These are phyloP conservation scores for Neurospora crassa DNA, from an alignment of 2,329 filamentous ascomycete species.

Conservation along the genomic window DNA sequence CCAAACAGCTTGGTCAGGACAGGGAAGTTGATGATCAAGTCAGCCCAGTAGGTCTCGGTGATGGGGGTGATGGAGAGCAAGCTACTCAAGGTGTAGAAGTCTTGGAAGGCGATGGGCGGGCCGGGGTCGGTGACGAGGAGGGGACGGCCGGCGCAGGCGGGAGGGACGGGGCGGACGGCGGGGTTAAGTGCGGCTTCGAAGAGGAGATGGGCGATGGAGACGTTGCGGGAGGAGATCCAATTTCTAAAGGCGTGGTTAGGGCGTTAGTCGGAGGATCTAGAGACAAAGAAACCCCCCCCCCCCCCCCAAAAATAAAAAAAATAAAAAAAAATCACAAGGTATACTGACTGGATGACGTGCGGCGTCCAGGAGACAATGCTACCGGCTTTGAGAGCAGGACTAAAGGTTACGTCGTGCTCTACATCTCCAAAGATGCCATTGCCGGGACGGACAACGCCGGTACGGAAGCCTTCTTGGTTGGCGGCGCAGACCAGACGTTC, in stretches of 20 bases:
- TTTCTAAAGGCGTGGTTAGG: conserved; percentile 16
- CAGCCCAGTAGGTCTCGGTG: conserved; percentile 22
- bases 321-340: neutral
- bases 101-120: conserved; percentile 30
- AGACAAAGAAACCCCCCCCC: neutral
- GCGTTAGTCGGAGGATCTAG: neutral
- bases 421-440: conserved; percentile 42
- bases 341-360: conserved; percentile 29
- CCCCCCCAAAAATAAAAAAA: too few relatives aligned
- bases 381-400: conserved; percentile 27
- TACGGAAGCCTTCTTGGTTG: conserved; percentile 35
- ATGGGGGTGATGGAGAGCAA: conserved; percentile 23
- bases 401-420: conserved; percentile 32
- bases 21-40: conserved; percentile 18
- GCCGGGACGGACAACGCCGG: conserved; percentile 42
- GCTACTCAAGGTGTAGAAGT: conserved; percentile 28
- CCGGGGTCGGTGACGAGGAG: conserved; percentile 42
- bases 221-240: conserved; percentile 41
- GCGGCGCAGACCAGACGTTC: conserved; percentile 40
- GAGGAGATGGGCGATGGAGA: conserved; percentile 42
- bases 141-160: conserved; percentile 31
- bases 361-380: conserved; percentile 33
- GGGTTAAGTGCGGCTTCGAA: conserved; percentile 40
- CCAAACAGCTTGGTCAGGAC: conserved; percentile 12
- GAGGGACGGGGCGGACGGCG: conserved; percentile 22